These are phyloP conservation scores for Lachancea cidri DNA, from an alignment of 805 yeast genomes.

Conservation along the genomic window DNA sequence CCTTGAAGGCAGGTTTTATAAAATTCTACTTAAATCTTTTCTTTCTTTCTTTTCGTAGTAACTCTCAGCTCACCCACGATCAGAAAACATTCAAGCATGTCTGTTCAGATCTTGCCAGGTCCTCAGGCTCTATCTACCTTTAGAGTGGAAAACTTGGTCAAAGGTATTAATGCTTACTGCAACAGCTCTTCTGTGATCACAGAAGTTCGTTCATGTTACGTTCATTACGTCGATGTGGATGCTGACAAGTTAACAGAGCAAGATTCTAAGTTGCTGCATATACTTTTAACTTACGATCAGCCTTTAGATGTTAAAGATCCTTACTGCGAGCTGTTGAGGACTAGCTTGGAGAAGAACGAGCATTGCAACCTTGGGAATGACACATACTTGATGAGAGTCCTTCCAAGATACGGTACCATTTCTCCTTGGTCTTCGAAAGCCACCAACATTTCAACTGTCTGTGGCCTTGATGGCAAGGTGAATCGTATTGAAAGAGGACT, in stretches of 20 bases:
- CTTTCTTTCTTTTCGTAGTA: neutral
- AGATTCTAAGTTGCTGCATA: slow-evolving; percentile 46
- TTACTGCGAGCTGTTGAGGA: slow-evolving; percentile 19
- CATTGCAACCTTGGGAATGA: slow-evolving; percentile 34
- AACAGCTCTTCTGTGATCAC: slow-evolving; percentile 58
- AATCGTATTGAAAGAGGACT: slow-evolving; percentile 90
- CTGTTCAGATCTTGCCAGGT: slow-evolving; percentile 65
- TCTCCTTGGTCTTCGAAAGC: slow-evolving; percentile 99
- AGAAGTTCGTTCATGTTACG: slow-evolving; percentile 65
- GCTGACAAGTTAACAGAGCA: slow-evolving; percentile 34
- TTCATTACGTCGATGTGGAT: slow-evolving; percentile 70
- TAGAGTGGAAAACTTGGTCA: slow-evolving; percentile 67
- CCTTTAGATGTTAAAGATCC: slow-evolving; percentile 51
- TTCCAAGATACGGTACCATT: slow-evolving; percentile 93
- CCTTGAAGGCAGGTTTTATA: neutral
- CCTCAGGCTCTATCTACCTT: slow-evolving; percentile 86
- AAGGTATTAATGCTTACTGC: slow-evolving; percentile 67
- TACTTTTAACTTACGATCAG: slow-evolving; percentile 69
- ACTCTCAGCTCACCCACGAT: neutral
- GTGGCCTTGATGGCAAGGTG: slow-evolving; percentile 68
- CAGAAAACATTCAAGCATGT: slow-evolving; percentile 23
- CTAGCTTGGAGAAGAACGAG: slow-evolving; percentile 26
- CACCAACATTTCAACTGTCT: slow-evolving; percentile 84
- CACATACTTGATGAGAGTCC: slow-evolving; percentile 61
- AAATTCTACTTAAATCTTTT: neutral